phyloP scores from a whole-genome alignment of 495 filamentous ascomycete genomes.

The Acidomyces sp. region DNA sequence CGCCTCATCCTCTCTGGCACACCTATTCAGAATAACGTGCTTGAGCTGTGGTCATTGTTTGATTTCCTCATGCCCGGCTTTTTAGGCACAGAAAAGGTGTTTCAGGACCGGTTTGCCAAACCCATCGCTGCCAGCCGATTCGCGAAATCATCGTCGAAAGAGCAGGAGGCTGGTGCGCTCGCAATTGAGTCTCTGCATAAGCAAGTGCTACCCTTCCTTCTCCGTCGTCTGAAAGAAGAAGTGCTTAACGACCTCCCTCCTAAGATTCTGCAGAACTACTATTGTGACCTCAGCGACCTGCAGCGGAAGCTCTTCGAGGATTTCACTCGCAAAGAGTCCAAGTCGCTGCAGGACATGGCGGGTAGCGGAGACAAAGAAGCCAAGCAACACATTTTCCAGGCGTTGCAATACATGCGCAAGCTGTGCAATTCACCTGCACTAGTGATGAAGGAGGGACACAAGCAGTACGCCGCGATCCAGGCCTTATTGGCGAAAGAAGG shows the following conservation, averaged over 20 bases:
- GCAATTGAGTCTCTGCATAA: slow-evolving; percentile 96
- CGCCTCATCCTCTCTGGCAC: slow-evolving; percentile 92
- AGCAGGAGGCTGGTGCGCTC: slow-evolving; percentile 91
- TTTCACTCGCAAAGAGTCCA: slow-evolving; percentile 84
- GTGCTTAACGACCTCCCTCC: slow-evolving; percentile 91
- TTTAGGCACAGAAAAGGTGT: slow-evolving; percentile 95
- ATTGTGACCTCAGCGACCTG: slow-evolving; percentile 93
- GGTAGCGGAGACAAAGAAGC: slow-evolving; percentile 69
- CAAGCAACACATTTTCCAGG: slow-evolving; percentile 98
- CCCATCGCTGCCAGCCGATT: slow-evolving; percentile 90
- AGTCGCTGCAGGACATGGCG: slow-evolving; percentile 64
- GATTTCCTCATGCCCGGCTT: slow-evolving; percentile 99
- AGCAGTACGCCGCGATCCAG: slow-evolving; percentile 76
- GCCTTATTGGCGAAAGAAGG: slow-evolving; percentile 53
- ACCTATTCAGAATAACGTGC: slow-evolving; percentile 94
- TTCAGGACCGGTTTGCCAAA: slow-evolving; percentile 92
- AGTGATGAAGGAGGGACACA: slow-evolving; percentile 87
- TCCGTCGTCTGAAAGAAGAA: slow-evolving; percentile 94
- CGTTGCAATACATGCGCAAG: slow-evolving; percentile 97
- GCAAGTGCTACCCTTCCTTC: slow-evolving; percentile 90
- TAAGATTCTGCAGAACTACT: slow-evolving; percentile 99
- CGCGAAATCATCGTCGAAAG: slow-evolving; percentile 92
- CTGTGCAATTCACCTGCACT: slow-evolving; percentile 93
- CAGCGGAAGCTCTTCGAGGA: slow-evolving; percentile 93
- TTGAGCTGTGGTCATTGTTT: slow-evolving; percentile 97